Base-by-base conservation (phyloP, 306 rosid genomes). In the Dryas drummondii region DNA sequence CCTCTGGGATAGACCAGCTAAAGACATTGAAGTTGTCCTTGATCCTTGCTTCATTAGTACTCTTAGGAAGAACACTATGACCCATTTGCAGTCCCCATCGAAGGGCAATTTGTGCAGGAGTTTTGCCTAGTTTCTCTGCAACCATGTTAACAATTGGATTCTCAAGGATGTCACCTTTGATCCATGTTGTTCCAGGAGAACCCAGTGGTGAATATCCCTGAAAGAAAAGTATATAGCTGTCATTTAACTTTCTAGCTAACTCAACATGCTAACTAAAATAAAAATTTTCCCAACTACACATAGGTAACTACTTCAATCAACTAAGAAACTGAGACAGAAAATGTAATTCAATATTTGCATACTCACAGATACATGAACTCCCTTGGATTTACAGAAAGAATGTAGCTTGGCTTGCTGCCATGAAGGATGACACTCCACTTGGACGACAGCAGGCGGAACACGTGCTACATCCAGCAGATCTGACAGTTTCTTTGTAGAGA, bases 41-140 rank as follows among this genome's bases (percentile, higher is more conserved):
- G 76, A 90, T 88, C 81, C 96, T 85, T n/a, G 82, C 74, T 76
- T 86, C 96, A 50, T 76, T 51, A 71, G 86, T 86, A 68, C 96
- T 90, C 85, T 88, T 88, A 22, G 96, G 96, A 76, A 88, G 89
- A 71, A 88, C 86, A 63, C 87, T 86, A 27, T 90, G 91, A 51
- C 91, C 91, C 85, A 54, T 84, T 72, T 90, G 93, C 79, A 90
- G 85, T 63, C 96, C 96, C 96, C 96, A 88, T 19, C 91, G 88
- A 69, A 90, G 84, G 58, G 91, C 87, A 27, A 90, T 87, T 74
- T 90, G 89, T 42, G 93, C 93, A 13, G 90, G 89, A 68, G 88
- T 84, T 79, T 86, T 90, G 13, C 84, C 85, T 41, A 90, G 82
- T 72, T 80, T 82, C 60, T 80, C 84, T 1, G 86, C 88, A 0